A percentile compares a stretch with the other conserved stretches of the same genome.
phyloP scores from a whole-genome alignment of 768 basidiomycete species.

The Sporobolomyces pararoseus region DNA sequence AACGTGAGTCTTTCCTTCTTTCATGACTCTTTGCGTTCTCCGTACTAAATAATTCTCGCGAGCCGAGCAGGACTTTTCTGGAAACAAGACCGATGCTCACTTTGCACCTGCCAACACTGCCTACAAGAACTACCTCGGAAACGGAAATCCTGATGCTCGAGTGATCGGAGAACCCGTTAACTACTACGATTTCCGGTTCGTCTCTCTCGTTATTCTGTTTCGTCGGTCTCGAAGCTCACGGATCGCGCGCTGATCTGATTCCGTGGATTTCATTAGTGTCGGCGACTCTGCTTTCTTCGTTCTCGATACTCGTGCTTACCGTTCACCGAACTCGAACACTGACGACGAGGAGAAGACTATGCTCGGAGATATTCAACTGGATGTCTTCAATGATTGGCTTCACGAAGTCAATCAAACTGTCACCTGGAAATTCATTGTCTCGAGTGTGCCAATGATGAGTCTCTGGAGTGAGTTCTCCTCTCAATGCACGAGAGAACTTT shows the following conservation, averaged over 20 bases:
- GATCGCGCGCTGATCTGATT: not conserved
- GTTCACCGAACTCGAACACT: conserved; percentile 50
- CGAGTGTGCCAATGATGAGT: conserved; percentile 69
- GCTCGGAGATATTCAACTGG: conserved; percentile 65
- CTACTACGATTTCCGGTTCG: conserved; percentile 55
- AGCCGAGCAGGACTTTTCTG: conserved; percentile 35
- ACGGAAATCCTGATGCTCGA: conserved; percentile 49
- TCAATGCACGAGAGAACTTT: not conserved
- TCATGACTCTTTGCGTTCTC: not conserved
- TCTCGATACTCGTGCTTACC: conserved; percentile 66
- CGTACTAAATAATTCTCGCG: too few relatives aligned
- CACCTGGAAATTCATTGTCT: conserved; percentile 72
- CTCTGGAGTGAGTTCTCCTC: conserved; percentile 56
- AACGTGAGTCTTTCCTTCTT: conserved; percentile 12
- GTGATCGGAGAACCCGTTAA: conserved; percentile 52
- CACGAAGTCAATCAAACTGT: conserved; percentile 64
- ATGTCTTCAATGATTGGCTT: conserved; percentile 63
- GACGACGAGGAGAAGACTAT: conserved; percentile 58
- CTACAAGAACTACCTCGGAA: conserved; percentile 62
- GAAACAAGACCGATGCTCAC: conserved; percentile 57
- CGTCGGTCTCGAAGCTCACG: too few relatives aligned
- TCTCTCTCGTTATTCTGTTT: not conserved
- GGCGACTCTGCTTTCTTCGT: conserved; percentile 73
- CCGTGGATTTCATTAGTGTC: conserved; percentile 48
- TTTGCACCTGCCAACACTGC: conserved; percentile 62